A percentile compares a stretch with the other conserved stretches of the same genome.
Evolutionary conservation across 768 basidiomycete genomes (phyloP).

Genomic region (Leucosporidium creatinivorum): DNA sequence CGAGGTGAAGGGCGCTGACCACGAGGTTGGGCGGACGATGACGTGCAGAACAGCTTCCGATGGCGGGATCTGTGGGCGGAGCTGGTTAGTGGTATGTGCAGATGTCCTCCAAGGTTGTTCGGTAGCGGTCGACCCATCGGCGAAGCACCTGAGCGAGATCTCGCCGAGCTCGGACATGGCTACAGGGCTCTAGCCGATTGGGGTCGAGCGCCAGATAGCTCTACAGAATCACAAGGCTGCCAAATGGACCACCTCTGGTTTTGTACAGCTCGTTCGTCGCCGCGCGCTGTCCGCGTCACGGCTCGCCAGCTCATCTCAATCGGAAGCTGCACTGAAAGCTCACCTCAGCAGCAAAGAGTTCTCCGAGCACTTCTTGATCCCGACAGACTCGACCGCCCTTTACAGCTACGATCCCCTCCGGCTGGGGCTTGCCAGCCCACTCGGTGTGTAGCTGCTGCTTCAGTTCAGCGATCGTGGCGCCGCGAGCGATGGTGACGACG

Average conservation of each 20-base stretch:
- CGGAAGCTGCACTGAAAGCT: background rate
- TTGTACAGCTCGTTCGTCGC: background rate
- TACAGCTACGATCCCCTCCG: constrained; percentile 2
- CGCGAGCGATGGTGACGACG: background rate
- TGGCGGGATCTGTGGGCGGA: background rate
- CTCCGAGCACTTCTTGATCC: constrained; percentile 6
- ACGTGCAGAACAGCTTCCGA: constrained; percentile 6
- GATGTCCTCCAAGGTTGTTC: too few species aligned
- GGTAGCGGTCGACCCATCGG: too few species aligned
- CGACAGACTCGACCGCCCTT: constrained; percentile 16
- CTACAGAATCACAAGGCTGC: too few species aligned
- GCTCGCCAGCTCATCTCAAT: background rate
- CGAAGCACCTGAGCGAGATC: too few species aligned
- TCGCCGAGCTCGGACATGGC: too few species aligned
- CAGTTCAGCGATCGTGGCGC: constrained; percentile 1
- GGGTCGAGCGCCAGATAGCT: background rate
- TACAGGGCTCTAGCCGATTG: too few species aligned
- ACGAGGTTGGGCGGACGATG: constrained; percentile 15
- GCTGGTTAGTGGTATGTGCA: background rate
- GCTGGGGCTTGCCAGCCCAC: constrained; percentile 18
- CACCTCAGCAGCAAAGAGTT: constrained; percentile 1
- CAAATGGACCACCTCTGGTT: background rate
- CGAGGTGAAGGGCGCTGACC: constrained; percentile 10
- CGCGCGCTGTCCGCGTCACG: background rate
- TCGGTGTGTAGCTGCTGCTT: background rate